Conservation (phyloP, 2,329 filamentous ascomycete species). For the Penicillium sp. region DNA sequence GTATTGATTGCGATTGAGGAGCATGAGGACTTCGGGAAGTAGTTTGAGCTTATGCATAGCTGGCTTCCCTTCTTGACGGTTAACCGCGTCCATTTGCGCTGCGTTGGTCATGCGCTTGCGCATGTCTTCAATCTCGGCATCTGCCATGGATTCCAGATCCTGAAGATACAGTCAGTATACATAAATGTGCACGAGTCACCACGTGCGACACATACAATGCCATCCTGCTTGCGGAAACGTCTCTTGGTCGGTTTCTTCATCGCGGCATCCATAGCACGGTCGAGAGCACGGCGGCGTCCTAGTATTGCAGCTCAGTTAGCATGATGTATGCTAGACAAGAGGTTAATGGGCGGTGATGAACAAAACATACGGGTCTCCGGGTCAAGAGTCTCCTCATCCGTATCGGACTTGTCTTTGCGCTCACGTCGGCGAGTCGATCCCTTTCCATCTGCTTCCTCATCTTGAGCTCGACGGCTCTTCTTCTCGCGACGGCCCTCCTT, state of each 20-base stretch:
- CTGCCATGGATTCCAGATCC: slow-evolving; percentile 87
- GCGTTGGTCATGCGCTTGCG: slow-evolving; percentile 87
- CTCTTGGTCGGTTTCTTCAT: slow-evolving; percentile 74
- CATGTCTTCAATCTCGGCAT: slow-evolving; percentile 82
- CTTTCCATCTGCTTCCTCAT: slow-evolving; percentile 55
- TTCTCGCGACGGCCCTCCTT: slow-evolving; percentile 55
- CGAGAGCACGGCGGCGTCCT: slow-evolving; percentile 74
- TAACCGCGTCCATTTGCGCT: slow-evolving; percentile 78
- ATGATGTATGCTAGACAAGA: too few relatives aligned
- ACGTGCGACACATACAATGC: slow-evolving; percentile 62
- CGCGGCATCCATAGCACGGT: slow-evolving; percentile 81
- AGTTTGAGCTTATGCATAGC: slow-evolving; percentile 92
- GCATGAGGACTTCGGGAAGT: slow-evolving; percentile 79
- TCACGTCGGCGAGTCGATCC: slow-evolving; percentile 49
- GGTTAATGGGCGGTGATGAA: background rate
- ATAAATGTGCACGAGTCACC: background rate
- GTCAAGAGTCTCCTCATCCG: slow-evolving; percentile 70
- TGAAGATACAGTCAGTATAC: slow-evolving; percentile 36
- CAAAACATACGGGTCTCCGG: slow-evolving; percentile 69
- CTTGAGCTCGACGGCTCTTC: slow-evolving; percentile 67
- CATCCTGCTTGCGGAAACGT: slow-evolving; percentile 72
- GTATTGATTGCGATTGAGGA: slow-evolving; percentile 81
- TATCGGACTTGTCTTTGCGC: slow-evolving; percentile 53
- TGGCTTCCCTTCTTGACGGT: slow-evolving; percentile 72
- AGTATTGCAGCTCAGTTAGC: slow-evolving; percentile 11